Evolutionary conservation across 257 asterid genomes (phyloP), one percentile per base, ranked within the genome.

Genomic region (Solanum virginianum): DNA sequence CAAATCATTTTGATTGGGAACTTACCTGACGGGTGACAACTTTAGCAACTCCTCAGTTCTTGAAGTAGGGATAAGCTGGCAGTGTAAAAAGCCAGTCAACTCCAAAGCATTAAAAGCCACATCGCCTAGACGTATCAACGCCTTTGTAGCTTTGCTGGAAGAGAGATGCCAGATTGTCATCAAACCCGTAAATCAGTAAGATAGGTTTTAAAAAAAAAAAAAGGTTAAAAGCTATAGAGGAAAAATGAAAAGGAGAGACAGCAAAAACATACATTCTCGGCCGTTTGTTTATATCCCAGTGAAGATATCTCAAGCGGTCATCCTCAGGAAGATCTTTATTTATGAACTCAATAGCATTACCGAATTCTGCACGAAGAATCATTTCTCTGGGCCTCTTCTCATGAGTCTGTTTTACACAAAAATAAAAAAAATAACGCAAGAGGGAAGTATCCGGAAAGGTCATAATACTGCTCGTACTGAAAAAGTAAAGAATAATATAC

Each of bases 301-400:
- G 99, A 88, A 95, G 94, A 89, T 94, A 96, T 89, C 88, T 96
- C 94, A 96, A 89, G 84, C 89, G 97, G 84, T 91, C 83, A 83
- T 90, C 94, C 91, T 55, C 89, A 3, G 91, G 51, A 24, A 94
- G 92, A 90, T 92, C 95, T 88, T 84, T 92, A 87, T 96, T 96
- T 71, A 96, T 89, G 81, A 88, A 85, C 83, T 90, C 94, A 87
- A 96, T 95, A 80, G 99, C 99, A 91, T 87, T 89, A 80, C 91
- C 95, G 71, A 96, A 96, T 91, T 94, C 98, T 54, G 91, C 84
- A 85, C 95, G 94, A 77, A 96, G 92, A 90, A 93, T 91, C 43
- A 96, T 91, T 89, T 96, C 99, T 81, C 99, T 90, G 80, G 98
- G 98, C 92, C 91, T 96, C 97, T 95, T 95, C 92, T 96, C 99